Conservation (phyloP, 169 alveolate genomes). For the Plasmodium vinckei region DNA sequence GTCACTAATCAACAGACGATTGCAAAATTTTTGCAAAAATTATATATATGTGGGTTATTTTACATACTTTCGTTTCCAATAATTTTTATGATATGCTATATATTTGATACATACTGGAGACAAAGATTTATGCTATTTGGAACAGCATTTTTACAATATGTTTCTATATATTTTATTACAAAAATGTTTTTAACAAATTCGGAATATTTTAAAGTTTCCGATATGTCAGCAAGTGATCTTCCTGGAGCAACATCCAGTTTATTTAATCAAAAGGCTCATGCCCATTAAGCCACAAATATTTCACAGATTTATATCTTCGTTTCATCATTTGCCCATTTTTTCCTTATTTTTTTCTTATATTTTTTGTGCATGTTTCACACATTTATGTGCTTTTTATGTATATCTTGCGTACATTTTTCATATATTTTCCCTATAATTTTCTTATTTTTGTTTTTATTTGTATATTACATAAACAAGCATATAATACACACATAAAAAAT, state of each 20-base stretch:
- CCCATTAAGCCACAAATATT: conserved; percentile 23
- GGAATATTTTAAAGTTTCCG: conserved; percentile 75
- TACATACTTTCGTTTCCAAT: conserved; percentile 71
- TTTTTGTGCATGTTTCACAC: not conserved
- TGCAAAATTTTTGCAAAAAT: conserved; percentile 59
- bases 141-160: conserved; percentile 54
- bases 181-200: conserved; percentile 74
- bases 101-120: conserved; percentile 73
- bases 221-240: conserved; percentile 73
- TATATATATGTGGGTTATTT: conserved; percentile 55
- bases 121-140: conserved; percentile 71
- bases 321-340: not conserved
- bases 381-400: not conserved
- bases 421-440: not conserved
- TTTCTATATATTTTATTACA: conserved; percentile 65
- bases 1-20: conserved; percentile 32
- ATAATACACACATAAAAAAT: too few relatives aligned
- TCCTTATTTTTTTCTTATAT: not conserved
- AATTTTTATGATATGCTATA: conserved; percentile 72
- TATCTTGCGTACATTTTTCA: not conserved
- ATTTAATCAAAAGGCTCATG: conserved; percentile 63
- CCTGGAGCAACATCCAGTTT: conserved; percentile 75
- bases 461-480: too few relatives aligned
- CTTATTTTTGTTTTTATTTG: conserved; percentile 1
- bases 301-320: not conserved